Base-by-base conservation (phyloP, 2,329 filamentous ascomycete genomes). In the Epichloe gansuensis region DNA sequence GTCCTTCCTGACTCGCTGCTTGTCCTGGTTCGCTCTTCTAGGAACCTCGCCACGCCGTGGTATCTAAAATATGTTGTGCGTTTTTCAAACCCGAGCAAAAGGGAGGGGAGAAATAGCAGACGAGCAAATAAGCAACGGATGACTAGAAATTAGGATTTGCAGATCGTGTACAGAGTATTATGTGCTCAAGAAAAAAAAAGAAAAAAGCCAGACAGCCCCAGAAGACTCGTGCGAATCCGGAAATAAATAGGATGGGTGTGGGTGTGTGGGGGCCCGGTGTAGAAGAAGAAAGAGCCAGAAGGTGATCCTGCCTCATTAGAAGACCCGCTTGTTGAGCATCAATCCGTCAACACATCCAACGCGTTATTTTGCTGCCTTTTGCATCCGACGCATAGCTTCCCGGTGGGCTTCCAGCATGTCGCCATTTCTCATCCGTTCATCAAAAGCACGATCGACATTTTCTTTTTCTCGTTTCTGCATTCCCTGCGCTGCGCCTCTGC, bases 321-420 rank as follows among this genome's bases (percentile, higher is more conserved):
- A 44, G 9, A 27, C 46, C 44, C 25, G 34, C 51, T 40, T 36
- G 21, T 8, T n/a, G 13, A 39, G 25, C 23, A 41, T 31, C 0
- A 11, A 31, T 38, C 21, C 21, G 34, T 47, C 13, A 38, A 27
- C 41, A 50, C 15, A 11, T 21, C 34, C 7, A 39, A 25, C 15
- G 17, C 17, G 31, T 51, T 35, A 53, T 40, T 47, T 47, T 12
- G 51, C 51, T 8, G 27, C 38, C 17, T 54, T 68, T 60, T 95
- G 89, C 82, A 96, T 85, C 64, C 76, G 82, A 56, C 85, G 76
- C 78, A 96, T 77, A 1, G 85, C 87, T 56, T 90, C 84, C 21
- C 85, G 77, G 65, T 96, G 90, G 23, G 83, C 76, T 45, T 87
- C 84, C 49, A 86, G 73, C 72, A 95, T 78, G 56, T 85, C 80